Percentiles rank a stretch among this genome's conserved stretches.
phyloP scores from a whole-genome alignment of 331 rosid genomes.

The Arachis monticola region DNA sequence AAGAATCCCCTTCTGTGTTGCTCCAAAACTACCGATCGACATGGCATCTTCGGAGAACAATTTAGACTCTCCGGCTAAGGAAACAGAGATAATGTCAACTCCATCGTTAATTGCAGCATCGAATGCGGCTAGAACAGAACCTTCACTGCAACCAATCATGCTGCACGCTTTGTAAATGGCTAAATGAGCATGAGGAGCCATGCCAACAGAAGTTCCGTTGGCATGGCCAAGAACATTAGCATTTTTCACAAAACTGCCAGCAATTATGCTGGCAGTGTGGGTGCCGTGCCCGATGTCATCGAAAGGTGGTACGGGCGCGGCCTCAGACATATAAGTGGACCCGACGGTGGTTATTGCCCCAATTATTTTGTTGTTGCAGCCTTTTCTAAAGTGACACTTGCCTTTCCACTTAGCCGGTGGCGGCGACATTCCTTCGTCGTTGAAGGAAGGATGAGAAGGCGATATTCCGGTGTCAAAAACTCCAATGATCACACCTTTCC shows the following conservation, averaged over 20 bases:
- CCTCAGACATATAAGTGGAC: conserved; percentile 41
- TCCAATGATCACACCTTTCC: conserved; percentile 77
- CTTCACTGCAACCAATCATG: conserved; percentile 49
- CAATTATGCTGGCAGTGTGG: conserved; percentile 78
- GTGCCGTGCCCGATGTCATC: conserved; percentile 80
- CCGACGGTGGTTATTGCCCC: conserved; percentile 68
- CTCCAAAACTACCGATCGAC: conserved; percentile 72
- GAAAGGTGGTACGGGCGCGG: conserved; percentile 46
- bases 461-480: conserved; percentile 64
- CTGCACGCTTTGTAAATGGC: conserved; percentile 69
- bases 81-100: conserved; percentile 76
- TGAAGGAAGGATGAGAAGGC: conserved; percentile 76
- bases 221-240: conserved; percentile 74
- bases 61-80: conserved; percentile 46
- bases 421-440: conserved; percentile 64
- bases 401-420: conserved; percentile 88
- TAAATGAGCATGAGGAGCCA: conserved; percentile 72
- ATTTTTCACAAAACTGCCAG: conserved; percentile 62
- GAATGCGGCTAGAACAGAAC: conserved; percentile 65
- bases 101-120: conserved; percentile 86
- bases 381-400: conserved; percentile 53
- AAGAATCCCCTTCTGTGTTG: conserved; percentile 71
- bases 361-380: conserved; percentile 74
- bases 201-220: conserved; percentile 70
- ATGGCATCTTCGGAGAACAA: neutral